Percentiles rank a stretch among this genome's conserved stretches.
phyloP scores from a whole-genome alignment of 2,329 filamentous ascomycete species.

The Pseudogymnoascus sp. region DNA sequence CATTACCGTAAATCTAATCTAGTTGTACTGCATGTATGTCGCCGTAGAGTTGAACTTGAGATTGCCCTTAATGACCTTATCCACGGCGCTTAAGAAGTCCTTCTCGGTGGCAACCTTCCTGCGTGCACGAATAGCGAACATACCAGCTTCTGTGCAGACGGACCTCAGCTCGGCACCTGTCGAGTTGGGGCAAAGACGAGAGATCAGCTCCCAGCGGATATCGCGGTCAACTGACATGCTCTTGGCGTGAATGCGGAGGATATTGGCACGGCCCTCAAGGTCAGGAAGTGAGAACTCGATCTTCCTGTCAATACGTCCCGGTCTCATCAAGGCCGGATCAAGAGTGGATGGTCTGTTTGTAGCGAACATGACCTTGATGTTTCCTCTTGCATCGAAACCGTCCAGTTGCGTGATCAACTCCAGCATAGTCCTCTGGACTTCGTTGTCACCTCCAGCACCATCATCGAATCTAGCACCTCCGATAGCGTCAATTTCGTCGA shows the following conservation, averaged over 20 bases:
- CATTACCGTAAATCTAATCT: conserved; percentile 31
- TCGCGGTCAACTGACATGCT: conserved; percentile 99
- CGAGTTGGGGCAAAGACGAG: conserved; percentile 90
- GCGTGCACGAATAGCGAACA: conserved; percentile 92
- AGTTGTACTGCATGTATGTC: conserved; percentile 99
- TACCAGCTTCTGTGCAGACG: conserved; percentile 95
- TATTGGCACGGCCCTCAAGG: conserved; percentile 94
- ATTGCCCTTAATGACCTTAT: conserved; percentile 99
- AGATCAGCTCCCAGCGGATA: conserved; percentile 98
- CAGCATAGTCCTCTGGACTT: conserved; percentile 96
- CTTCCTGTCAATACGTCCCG: conserved; percentile 95
- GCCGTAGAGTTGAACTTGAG: conserved; percentile 99
- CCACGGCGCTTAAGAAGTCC: conserved; percentile 94
- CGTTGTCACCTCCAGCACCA: conserved; percentile 92
- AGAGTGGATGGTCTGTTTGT: conserved; percentile 94
- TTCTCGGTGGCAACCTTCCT: conserved; percentile 98
- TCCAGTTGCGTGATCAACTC: conserved; percentile 95
- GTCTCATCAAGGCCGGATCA: conserved; percentile 94
- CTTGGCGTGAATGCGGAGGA: conserved; percentile 97
- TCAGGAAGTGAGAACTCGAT: conserved; percentile 98
- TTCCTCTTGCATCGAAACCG: conserved; percentile 90
- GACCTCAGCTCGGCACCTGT: conserved; percentile 93
- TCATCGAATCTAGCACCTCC: conserved; percentile 95
- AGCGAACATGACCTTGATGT: conserved; percentile 99
- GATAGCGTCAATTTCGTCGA: conserved; percentile 95